Base-by-base conservation (phyloP, 768 basidiomycete genomes). In the Agrocybe praecox region DNA sequence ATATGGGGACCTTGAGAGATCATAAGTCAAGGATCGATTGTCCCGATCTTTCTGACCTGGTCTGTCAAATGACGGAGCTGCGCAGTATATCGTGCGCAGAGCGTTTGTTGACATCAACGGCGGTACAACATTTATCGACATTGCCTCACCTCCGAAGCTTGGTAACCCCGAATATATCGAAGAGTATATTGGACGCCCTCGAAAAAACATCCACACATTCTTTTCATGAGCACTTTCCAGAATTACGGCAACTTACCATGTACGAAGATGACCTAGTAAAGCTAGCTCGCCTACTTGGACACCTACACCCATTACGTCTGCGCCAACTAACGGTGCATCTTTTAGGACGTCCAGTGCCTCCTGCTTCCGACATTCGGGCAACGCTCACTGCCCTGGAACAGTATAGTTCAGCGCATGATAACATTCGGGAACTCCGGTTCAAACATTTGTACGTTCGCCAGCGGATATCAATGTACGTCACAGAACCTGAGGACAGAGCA, bases 1-100 rank as follows among this genome's bases (percentile, higher is more conserved):
- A 62, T 33, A 32, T 62, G 6, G 57, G 58, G 46, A 47, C 7
- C 10, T 44, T 18, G 26, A 45, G 22, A 45, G 22, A 52, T 26
- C 15, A 4, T 21, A 18, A 19, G 36, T 36, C n/a, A 45, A 23
- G 12, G 26, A n/a, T 8, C 26, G 23, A 43, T 14, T 44, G 55
- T 22, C n/a, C 23, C 1, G 23, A 29, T 24, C 36, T 62, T 18
- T 62, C 61, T 23, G n/a, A 40, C 8, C 21, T 62, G 29, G 55
- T 62, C 18, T 51, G 19, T 15, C 45, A 22, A 17, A 62, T 62
- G 61, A 43, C 42, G 3, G 47, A 58, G 18, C 47, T 62, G 6
- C 57, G 57, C 14, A 23, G 55, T 8, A n/a, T 62, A 7, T 48
- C 57, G 11, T 56, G 54, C 18, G 61, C 51, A 21, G 44, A 50